Conservation (phyloP, 2,329 filamentous ascomycete genomes). For the Thelonectria blattea region DNA sequence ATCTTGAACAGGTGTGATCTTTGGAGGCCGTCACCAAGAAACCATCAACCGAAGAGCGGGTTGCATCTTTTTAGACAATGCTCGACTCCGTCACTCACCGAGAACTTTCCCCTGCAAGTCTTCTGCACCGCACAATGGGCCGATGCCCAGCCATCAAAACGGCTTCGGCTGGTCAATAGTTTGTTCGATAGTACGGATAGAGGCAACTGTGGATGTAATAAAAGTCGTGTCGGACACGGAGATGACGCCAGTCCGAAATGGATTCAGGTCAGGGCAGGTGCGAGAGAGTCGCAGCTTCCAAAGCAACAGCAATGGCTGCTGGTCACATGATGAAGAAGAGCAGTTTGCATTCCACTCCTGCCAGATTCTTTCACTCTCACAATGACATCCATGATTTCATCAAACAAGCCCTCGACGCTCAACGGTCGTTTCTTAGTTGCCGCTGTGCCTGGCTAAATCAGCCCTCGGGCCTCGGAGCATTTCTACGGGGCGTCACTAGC, state of each 20-base stretch:
- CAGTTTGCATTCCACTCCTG: not conserved
- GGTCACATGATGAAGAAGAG: not conserved
- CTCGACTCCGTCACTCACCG: not conserved
- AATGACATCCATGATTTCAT: too few species aligned
- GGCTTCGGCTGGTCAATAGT: not conserved
- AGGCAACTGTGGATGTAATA: not conserved
- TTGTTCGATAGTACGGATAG: not conserved
- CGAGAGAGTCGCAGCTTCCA: not conserved
- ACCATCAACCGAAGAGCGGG: not conserved
- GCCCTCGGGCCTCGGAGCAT: not conserved
- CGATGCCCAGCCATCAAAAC: too few species aligned
- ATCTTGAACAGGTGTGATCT: not conserved
- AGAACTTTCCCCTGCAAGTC: not conserved
- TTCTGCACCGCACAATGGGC: not conserved
- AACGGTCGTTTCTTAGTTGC: not conserved
- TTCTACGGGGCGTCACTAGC: not conserved
- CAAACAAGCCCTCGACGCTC: too few species aligned
- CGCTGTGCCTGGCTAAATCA: not conserved
- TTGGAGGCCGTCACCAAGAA: not conserved
- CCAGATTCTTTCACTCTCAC: too few species aligned
- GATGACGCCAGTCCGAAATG: not conserved
- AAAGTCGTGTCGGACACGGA: not conserved
- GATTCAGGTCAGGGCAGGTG: not conserved
- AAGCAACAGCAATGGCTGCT: not conserved
- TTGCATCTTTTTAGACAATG: not conserved